A percentile compares a stretch with the other conserved stretches of the same genome.
These are phyloP conservation scores for Rubia peregrina DNA, from an alignment of 305 asterid genomes.

Conservation along the genomic window DNA sequence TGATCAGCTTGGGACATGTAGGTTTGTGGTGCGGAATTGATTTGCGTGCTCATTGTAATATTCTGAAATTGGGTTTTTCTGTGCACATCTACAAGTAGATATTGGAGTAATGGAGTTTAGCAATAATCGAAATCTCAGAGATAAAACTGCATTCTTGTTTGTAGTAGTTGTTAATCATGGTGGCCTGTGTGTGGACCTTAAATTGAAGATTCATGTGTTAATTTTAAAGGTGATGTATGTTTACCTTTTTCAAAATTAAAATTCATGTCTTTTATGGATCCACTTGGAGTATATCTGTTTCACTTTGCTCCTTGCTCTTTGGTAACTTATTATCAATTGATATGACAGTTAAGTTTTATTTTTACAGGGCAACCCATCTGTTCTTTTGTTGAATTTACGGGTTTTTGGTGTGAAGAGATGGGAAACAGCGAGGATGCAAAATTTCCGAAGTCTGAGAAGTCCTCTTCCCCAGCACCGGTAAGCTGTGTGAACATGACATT, in stretches of 20 bases:
- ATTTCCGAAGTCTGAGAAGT: too few species aligned
- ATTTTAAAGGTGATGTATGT: not conserved
- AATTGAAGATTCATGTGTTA: not conserved
- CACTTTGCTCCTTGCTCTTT: not conserved
- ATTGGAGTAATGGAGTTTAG: not conserved
- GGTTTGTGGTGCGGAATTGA: not conserved
- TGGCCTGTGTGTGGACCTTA: not conserved
- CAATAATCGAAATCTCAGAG: not conserved
- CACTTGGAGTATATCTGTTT: not conserved
- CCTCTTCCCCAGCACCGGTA: too few species aligned
- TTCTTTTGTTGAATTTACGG: not conserved
- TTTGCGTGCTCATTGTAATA: not conserved
- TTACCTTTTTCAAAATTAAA: too few species aligned
- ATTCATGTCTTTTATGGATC: not conserved
- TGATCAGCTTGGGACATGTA: not conserved
- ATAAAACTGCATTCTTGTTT: not conserved
- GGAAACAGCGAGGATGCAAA: too few species aligned
- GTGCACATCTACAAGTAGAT: not conserved
- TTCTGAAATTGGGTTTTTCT: not conserved
- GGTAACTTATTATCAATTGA: not conserved
- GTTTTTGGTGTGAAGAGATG: too few species aligned
- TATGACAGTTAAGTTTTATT: not conserved
- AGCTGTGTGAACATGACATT: too few species aligned
- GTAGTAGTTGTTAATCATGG: not conserved
- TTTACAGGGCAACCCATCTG: not conserved